Percentiles rank a stretch among this genome's conserved stretches.
phyloP scores from a whole-genome alignment of 495 filamentous ascomycete species.

The Daldinia childiae region DNA sequence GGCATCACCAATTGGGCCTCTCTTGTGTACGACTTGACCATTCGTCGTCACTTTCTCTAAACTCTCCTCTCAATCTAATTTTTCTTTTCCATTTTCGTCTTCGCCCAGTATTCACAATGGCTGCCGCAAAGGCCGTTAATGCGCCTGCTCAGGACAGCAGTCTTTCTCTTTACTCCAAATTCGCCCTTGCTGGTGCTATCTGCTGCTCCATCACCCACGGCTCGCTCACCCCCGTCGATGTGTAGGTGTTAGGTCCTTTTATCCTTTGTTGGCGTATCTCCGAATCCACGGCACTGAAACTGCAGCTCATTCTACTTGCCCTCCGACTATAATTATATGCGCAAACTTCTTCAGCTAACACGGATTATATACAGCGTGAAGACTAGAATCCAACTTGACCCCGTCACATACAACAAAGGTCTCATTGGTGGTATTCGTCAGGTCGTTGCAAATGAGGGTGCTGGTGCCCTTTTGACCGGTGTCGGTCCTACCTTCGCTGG shows the following conservation, averaged over 20 bases:
- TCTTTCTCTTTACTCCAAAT: slow-evolving; percentile 75
- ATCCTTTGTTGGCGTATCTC: slow-evolving; percentile 1
- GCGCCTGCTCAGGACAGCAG: slow-evolving; percentile 55
- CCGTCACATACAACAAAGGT: slow-evolving; percentile 87
- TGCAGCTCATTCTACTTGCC: not conserved
- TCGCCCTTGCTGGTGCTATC: slow-evolving; percentile 91
- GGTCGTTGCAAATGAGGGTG: slow-evolving; percentile 85
- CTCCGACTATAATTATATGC: not conserved
- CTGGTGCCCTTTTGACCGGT: slow-evolving; percentile 87
- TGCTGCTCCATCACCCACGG: slow-evolving; percentile 97
- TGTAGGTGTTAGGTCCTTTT: slow-evolving; percentile 70
- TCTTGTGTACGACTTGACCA: slow-evolving; percentile 38
- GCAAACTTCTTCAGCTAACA: slow-evolving; percentile 28
- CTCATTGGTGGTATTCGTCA: slow-evolving; percentile 87
- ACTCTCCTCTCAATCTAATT: slow-evolving; percentile 49
- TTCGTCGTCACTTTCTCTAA: slow-evolving; percentile 36
- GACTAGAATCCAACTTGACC: slow-evolving; percentile 94
- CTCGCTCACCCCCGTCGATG: slow-evolving; percentile 91
- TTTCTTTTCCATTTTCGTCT: slow-evolving; percentile 19
- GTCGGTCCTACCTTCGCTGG: slow-evolving; percentile 87
- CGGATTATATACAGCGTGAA: slow-evolving; percentile 73
- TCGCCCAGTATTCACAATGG: slow-evolving; percentile 44
- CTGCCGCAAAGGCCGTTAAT: slow-evolving; percentile 24
- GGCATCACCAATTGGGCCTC: slow-evolving; percentile 23
- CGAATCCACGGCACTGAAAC: not conserved